Evolutionary conservation across 2,329 filamentous ascomycete species (phyloP), one percentile per base, ranked within the genome.

Genomic region (Fusarium tjaetaba): DNA sequence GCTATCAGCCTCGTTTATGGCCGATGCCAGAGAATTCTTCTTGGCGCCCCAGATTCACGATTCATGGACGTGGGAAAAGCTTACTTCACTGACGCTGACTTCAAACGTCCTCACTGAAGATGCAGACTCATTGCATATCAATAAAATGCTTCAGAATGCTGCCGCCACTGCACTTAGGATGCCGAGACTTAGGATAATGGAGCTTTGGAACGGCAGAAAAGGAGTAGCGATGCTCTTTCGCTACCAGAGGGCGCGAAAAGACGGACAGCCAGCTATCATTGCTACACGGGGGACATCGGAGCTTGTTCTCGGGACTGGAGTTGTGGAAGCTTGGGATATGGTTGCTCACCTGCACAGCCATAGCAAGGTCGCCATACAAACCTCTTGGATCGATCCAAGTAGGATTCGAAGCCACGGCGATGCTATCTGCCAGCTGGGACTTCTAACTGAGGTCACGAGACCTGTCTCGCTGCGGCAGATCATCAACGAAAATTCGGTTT

Each of bases 131-230:
- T 30, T 16, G 38, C 62, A 61, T 46, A 78, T 81, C 36, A 72
- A 76, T 61, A 48, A 76, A 3, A 77, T 81, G 75, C 76, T 80
- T 42, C 70, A 16, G 60, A 68, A 63, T 34, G 79, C 80, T 20
- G 78, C 75, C 32, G 61, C 66, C 20, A 72, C 76, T 48, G 70
- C 76, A 16, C 39, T 72, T 20, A 72, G 71, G 57, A 83, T 83
- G 78, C 78, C 79, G 14, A 79, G 48, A 36, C 77, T 81, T 55
- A 39, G 76, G 18, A 79, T 70, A 11, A 77, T 83, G 76, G 79
- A 82, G 59, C 61, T 82, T 18, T 83, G 81, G 81, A 81, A 82
- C 59, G 81, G 80, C 10, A 75, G 68, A 66, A 26, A 53, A 36
- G 75, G 64, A 24, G 11, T 79, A 32, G 78, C 79, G 56, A 75